These are phyloP conservation scores for Biscutella laevigata DNA, from an alignment of 441 rosid genomes.

Conservation along the genomic window DNA sequence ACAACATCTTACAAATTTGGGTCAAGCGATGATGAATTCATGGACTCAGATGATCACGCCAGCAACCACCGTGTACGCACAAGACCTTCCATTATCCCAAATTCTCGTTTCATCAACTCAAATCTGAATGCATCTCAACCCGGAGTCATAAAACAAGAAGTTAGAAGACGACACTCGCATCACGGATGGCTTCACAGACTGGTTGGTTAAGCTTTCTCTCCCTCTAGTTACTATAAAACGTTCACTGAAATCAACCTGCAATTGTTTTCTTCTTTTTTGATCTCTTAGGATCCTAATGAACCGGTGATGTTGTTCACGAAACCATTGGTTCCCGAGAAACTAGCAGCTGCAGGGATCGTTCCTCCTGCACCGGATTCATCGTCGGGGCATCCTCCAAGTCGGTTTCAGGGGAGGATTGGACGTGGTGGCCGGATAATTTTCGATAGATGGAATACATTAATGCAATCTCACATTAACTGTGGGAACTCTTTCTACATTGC, in stretches of 20 bases:
- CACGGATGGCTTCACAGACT: constrained; percentile 81
- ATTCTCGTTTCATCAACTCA: constrained; percentile 43
- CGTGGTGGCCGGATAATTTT: constrained; percentile 92
- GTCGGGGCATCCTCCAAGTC: constrained; percentile 32
- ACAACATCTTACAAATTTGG: constrained; percentile 52
- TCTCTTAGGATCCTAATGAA: constrained; percentile 73
- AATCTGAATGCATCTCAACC: constrained; percentile 34
- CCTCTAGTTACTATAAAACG: background rate
- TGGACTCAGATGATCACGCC: constrained; percentile 79
- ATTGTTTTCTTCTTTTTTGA: background rate
- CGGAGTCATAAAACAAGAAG: constrained; percentile 56
- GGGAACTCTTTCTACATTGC: constrained; percentile 57
- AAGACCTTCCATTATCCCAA: constrained; percentile 41
- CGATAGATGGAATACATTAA: constrained; percentile 89
- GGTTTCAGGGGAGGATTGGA: constrained; percentile 74
- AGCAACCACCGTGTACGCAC: constrained; percentile 39
- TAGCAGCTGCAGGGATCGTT: constrained; percentile 68
- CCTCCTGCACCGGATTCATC: constrained; percentile 48
- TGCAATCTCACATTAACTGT: constrained; percentile 58
- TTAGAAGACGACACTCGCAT: constrained; percentile 48
- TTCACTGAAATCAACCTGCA: constrained; percentile 1
- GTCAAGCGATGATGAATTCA: constrained; percentile 77
- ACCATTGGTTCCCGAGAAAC: constrained; percentile 83
- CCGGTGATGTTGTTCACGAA: constrained; percentile 81
- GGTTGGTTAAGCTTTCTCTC: constrained; percentile 34